A percentile compares a stretch with the other conserved stretches of the same genome.
Conservation (phyloP, 768 basidiomycete species). For the Collybia nuda region DNA sequence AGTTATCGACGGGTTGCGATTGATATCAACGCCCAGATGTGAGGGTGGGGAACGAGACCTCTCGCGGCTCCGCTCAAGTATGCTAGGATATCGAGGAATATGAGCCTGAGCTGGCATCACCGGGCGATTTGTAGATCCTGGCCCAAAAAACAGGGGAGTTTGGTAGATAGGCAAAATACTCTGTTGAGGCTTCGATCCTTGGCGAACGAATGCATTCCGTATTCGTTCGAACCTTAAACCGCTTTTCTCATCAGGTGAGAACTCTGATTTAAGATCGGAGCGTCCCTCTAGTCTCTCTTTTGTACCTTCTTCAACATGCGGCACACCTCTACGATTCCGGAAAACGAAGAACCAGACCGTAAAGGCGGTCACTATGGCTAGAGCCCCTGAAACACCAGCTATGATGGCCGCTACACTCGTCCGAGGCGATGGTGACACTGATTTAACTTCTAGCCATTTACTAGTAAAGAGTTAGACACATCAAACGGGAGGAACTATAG, state of each 20-base stretch:
- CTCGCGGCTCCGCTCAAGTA: slow-evolving; percentile 30
- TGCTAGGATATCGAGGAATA: slow-evolving; percentile 33
- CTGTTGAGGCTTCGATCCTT: slow-evolving; percentile 11
- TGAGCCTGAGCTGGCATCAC: slow-evolving; percentile 24
- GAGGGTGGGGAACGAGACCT: slow-evolving; percentile 22
- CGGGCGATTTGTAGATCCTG: slow-evolving; percentile 25
- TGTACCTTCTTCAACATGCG: slow-evolving; percentile 23
- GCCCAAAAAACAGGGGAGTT: slow-evolving; percentile 17
- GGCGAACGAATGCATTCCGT: slow-evolving; percentile 15
- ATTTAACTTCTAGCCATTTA: slow-evolving; percentile 1
- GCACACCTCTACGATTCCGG: slow-evolving; percentile 18
- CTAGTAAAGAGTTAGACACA: background rate
- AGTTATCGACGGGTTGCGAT: slow-evolving; percentile 9
- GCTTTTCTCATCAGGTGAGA: slow-evolving; percentile 17
- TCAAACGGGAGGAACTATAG: background rate
- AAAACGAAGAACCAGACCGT: slow-evolving; percentile 18
- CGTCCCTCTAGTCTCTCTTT: slow-evolving; percentile 21
- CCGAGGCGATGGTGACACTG: slow-evolving; percentile 11
- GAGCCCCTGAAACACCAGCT: slow-evolving; percentile 17
- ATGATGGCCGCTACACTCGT: slow-evolving; percentile 19
- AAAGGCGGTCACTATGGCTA: slow-evolving; percentile 13
- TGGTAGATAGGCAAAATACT: slow-evolving; percentile 15
- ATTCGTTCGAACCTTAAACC: slow-evolving; percentile 12
- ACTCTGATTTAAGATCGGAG: slow-evolving; percentile 25
- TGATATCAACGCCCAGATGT: slow-evolving; percentile 9